These are phyloP conservation scores for Ulota crispa DNA, from an alignment of 225 moss, liverwort and hornwort species.

Conservation along the genomic window DNA sequence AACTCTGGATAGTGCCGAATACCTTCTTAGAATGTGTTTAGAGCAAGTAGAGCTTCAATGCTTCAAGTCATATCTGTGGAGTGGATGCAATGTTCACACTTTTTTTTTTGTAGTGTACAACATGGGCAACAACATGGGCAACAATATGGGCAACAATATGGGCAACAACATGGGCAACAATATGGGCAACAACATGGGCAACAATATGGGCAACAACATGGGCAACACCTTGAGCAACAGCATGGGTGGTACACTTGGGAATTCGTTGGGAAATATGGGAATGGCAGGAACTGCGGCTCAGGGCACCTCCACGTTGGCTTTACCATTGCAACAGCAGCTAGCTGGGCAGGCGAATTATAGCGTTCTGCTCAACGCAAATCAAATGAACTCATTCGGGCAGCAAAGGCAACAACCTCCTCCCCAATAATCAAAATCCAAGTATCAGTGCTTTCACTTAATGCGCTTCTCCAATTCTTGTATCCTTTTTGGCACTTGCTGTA, in stretches of 20 bases:
- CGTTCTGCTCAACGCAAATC: conserved; percentile 61
- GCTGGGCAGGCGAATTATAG: conserved; percentile 59
- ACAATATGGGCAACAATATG: conserved; percentile 36
- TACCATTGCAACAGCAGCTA: conserved; percentile 84
- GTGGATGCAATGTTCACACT: neutral
- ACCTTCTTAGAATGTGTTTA: neutral
- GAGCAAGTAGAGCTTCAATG: neutral
- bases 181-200: conserved; percentile 41
- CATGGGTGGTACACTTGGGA: conserved; percentile 45
- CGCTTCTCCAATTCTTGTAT: neutral
- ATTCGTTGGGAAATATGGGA: conserved; percentile 66
- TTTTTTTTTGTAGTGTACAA: conserved; percentile 56
- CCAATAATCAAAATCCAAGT: conserved; percentile 9
- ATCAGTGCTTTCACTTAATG: neutral
- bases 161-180: conserved; percentile 30
- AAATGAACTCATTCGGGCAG: conserved; percentile 64
- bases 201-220: conserved; percentile 33
- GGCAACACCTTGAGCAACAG: conserved; percentile 37
- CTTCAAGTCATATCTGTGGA: conserved; percentile 5
- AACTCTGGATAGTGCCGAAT: neutral
- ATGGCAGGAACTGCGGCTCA: conserved; percentile 69
- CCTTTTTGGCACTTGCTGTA: neutral
- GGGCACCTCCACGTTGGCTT: conserved; percentile 71
- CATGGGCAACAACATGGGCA: conserved; percentile 29
- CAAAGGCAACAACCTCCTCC: conserved; percentile 83